Conservation (phyloP, 306 rosid genomes). For the Lupinus albus region DNA sequence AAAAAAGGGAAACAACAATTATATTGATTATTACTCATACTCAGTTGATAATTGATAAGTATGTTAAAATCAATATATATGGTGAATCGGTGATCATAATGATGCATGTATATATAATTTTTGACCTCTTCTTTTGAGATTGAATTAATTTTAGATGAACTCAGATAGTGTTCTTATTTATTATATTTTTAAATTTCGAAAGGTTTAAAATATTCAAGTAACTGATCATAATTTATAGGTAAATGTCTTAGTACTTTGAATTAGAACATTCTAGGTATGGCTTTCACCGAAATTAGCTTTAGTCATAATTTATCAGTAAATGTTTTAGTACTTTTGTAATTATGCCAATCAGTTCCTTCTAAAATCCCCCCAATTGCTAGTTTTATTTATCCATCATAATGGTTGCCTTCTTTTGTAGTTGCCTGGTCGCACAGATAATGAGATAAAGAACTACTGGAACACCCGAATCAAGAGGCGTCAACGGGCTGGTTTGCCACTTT, state of each 20-base stretch:
- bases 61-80: conserved; percentile 14
- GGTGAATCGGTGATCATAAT: conserved; percentile 1
- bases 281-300: too few relatives aligned
- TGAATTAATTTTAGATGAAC: conserved; percentile 31
- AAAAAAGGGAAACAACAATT: not conserved
- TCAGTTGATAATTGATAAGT: conserved; percentile 20
- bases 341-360: conserved; percentile 20
- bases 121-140: conserved; percentile 11
- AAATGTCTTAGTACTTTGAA: conserved; percentile 2
- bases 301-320: not conserved
- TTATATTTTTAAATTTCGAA: not conserved
- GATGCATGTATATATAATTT: conserved; percentile 15
- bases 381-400: conserved; percentile 29
- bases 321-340: conserved; percentile 11
- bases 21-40: conserved; percentile 2
- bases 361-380: conserved; percentile 7
- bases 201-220: conserved; percentile 28
- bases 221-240: not conserved
- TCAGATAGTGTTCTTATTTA: not conserved
- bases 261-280: conserved; percentile 10
- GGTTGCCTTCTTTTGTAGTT: conserved; percentile 59
- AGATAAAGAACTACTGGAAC: conserved; percentile 99
- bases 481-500: conserved; percentile 90
- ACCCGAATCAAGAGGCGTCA: conserved; percentile 89
- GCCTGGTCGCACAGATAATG: conserved; percentile 98